Conservation (phyloP, 1,284 basidiomycete species). For the Xerocomus minutiporus region DNA sequence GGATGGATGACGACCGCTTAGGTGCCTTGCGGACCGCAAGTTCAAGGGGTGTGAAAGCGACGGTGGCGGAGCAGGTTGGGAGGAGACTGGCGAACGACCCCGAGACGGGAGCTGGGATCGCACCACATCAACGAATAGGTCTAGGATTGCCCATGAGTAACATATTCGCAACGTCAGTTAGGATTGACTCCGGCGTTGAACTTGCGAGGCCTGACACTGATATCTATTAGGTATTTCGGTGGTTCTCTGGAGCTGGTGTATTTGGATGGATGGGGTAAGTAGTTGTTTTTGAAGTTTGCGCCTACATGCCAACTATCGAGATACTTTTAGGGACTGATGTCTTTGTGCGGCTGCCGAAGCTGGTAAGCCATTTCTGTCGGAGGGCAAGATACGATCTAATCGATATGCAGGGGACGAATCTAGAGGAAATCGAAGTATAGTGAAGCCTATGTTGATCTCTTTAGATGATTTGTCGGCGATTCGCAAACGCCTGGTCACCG, state of each 20-base stretch:
- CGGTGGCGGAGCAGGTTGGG: constrained; percentile 69
- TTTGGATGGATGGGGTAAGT: constrained; percentile 76
- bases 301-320: background rate
- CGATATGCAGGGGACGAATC: constrained; percentile 63
- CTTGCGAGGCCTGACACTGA: constrained; percentile 3
- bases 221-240: constrained; percentile 62
- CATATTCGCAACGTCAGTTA: constrained; percentile 70
- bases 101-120: constrained; percentile 45
- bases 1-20: constrained; percentile 63
- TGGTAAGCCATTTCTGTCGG: constrained; percentile 47
- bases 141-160: constrained; percentile 84
- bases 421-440: constrained; percentile 76
- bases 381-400: constrained; percentile 4
- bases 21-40: constrained; percentile 67
- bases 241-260: constrained; percentile 79
- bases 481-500: constrained; percentile 1
- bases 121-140: constrained; percentile 62
- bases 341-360: constrained; percentile 74
- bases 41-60: constrained; percentile 66
- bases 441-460: background rate
- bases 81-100: constrained; percentile 40
- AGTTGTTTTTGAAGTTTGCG: background rate
- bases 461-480: constrained; percentile 9
- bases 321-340: constrained; percentile 66
- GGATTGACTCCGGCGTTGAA: background rate